Evolutionary conservation across 2,329 filamentous ascomycete species (phyloP).

Genomic region (Alternaria novae-zelandiae): DNA sequence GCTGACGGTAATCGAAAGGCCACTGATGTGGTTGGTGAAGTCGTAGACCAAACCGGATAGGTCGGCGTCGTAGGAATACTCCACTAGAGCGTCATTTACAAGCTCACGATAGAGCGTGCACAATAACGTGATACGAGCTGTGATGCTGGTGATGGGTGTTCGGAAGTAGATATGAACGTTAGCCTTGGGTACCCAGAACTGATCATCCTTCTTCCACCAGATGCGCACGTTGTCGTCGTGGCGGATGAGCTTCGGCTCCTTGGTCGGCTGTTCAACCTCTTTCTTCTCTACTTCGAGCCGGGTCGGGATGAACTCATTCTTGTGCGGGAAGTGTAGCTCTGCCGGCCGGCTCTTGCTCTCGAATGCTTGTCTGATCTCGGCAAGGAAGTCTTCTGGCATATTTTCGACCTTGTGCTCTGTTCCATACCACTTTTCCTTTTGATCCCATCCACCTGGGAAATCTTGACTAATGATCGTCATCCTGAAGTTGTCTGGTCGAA

Average conservation of each 20-base stretch:
- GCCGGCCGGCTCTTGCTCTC: conserved; percentile 66
- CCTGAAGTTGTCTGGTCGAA: conserved; percentile 89
- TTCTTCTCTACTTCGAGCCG: conserved; percentile 95
- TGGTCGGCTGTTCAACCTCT: conserved; percentile 76
- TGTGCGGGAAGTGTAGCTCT: conserved; percentile 84
- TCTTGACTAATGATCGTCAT: conserved; percentile 83
- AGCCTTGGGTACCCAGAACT: conserved; percentile 96
- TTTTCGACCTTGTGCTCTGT: conserved; percentile 88
- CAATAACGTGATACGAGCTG: conserved; percentile 79
- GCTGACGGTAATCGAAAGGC: conserved; percentile 77
- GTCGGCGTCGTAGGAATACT: conserved; percentile 96
- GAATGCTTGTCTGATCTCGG: conserved; percentile 70
- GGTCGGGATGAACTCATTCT: conserved; percentile 94
- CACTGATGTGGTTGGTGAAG: conserved; percentile 73
- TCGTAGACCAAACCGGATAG: conserved; percentile 86
- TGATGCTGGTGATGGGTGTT: conserved; percentile 79
- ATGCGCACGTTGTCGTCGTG: conserved; percentile 81
- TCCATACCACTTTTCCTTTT: conserved; percentile 96
- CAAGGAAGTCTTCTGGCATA: conserved; percentile 77
- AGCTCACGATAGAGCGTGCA: conserved; percentile 82
- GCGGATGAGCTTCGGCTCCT: conserved; percentile 80
- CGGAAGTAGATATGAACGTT: conserved; percentile 82
- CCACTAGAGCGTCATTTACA: conserved; percentile 84
- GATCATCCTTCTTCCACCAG: conserved; percentile 99
- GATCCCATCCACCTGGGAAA: conserved; percentile 81